Conservation (phyloP, 2,329 filamentous ascomycete species). For the Venturia effusa region DNA sequence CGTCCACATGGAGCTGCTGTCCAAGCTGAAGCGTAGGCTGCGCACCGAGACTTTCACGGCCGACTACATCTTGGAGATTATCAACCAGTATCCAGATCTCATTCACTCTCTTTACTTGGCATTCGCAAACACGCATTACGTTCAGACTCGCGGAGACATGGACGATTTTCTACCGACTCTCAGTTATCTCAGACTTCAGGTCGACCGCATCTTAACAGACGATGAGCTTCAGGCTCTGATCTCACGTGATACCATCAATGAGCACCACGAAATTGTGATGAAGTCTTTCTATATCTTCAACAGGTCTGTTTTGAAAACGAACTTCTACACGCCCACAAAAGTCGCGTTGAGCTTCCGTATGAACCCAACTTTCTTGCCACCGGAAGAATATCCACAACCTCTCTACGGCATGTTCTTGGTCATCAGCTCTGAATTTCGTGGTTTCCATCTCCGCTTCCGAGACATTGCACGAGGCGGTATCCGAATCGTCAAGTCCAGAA, state of each 20-base stretch:
- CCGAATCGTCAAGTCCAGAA: slow-evolving; percentile 95
- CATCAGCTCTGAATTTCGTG: slow-evolving; percentile 91
- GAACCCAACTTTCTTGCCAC: slow-evolving; percentile 77
- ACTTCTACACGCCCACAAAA: slow-evolving; percentile 96
- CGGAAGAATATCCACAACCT: slow-evolving; percentile 84
- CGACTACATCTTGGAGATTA: slow-evolving; percentile 96
- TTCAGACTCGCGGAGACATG: slow-evolving; percentile 51
- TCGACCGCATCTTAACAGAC: slow-evolving; percentile 46
- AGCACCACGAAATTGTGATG: slow-evolving; percentile 98
- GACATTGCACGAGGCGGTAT: slow-evolving; percentile 96
- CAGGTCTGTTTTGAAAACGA: slow-evolving; percentile 85
- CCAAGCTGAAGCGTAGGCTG: slow-evolving; percentile 89
- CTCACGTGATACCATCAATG: slow-evolving; percentile 46
- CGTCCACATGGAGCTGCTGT: slow-evolving; percentile 73
- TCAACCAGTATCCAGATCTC: slow-evolving; percentile 77
- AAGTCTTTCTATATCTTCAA: slow-evolving; percentile 95
- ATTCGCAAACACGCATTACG: slow-evolving; percentile 80
- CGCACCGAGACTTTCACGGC: slow-evolving; percentile 96
- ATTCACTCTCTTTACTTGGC: slow-evolving; percentile 82
- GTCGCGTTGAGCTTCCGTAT: slow-evolving; percentile 94
- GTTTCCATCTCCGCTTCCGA: slow-evolving; percentile 94
- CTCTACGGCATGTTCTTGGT: slow-evolving; percentile 98
- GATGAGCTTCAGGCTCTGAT: slow-evolving; percentile 29
- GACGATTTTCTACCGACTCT: slow-evolving; percentile 62
- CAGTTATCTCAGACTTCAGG: slow-evolving; percentile 54